Evolutionary conservation across 176 grass and related monocot genomes (phyloP), one percentile per base, ranked within the genome.

Genomic region (Lolium multiflorum): DNA sequence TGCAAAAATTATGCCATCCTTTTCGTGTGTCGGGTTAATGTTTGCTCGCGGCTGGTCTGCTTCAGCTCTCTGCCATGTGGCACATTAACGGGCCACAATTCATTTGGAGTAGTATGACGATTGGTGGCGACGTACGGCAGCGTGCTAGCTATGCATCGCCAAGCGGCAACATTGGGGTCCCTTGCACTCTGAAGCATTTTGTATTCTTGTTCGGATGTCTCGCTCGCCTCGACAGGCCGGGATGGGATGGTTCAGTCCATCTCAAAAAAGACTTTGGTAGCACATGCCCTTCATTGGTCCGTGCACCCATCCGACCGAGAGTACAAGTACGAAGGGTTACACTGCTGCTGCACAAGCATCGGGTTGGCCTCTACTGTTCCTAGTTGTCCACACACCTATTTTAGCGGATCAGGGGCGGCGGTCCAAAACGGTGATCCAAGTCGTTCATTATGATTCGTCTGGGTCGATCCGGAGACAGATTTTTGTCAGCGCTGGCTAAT

Each of bases 1-100:
- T 70, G 44, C 44, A 71, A 78, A 73, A 71, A 63, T 55, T 82
- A 63, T 63, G 78, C 52, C 11, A 24, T 71, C 11, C 20, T 83
- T 79, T 76, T 38, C 6, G 10, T 72, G 10, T 72, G 66, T 54
- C 31, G 43, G 16, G 11, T 24, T 9, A 11, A 63, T 44, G 81
- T 79, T 9, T 79, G 81, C 66, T 89, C 35, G 74, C 0, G 31
- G 52, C 11, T 9, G 10, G 3, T 18, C 73, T 54, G 72, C 31
- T 35, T 35, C 31, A 35, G 31, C 31, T 35, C 31, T 35, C 31
- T 35, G 31, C 31, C 31, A 35, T 35, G 31, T 35, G 31, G 31
- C 31, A 35, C 31, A n/a, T 71, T 70, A 20, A 20, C 63, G 2
- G 0, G 2, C 57, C 4, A n/a, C 9, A 22, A 41, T 31, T 26